phyloP scores from a whole-genome alignment of 2,329 filamentous ascomycete genomes.

The Parasarocladium wereldwijsianum region DNA sequence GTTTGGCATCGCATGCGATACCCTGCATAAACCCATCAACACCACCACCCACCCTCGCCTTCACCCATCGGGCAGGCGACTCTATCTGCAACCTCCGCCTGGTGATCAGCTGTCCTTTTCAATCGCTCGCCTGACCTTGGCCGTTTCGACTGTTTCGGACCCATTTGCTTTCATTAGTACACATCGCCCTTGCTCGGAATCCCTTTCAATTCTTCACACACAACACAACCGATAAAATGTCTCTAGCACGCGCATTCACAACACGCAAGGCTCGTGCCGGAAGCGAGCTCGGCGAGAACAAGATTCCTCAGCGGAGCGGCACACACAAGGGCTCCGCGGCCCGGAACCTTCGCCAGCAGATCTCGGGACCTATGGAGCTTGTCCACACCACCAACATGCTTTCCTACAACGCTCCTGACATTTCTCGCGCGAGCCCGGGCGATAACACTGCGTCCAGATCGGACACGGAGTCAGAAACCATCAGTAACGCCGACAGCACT shows the following conservation, averaged over 20 bases:
- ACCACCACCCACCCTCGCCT: constrained; percentile 1
- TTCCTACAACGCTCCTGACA: constrained; percentile 84
- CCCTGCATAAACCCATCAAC: constrained; percentile 1
- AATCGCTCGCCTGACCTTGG: too few relatives aligned
- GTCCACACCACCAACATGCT: constrained; percentile 94
- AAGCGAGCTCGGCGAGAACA: constrained; percentile 28
- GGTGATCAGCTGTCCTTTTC: too few relatives aligned
- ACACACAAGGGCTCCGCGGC: constrained; percentile 29
- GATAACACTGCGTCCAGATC: constrained; percentile 36
- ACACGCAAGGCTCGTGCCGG: constrained; percentile 47
- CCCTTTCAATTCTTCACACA: constrained; percentile 4
- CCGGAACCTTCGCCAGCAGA: constrained; percentile 47
- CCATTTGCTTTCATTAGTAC: constrained; percentile 4
- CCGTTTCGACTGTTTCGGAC: constrained; percentile 1
- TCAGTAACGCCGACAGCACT: constrained; percentile 37
- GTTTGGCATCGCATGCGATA: constrained; percentile 7
- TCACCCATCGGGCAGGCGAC: constrained; percentile 1
- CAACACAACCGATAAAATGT: constrained; percentile 19
- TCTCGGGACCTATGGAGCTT: constrained; percentile 76
- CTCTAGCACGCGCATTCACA: constrained; percentile 57
- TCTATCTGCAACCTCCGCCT: constrained; percentile 6
- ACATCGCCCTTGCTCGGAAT: constrained; percentile 3
- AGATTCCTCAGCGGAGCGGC: constrained; percentile 32
- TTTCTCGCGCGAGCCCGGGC: constrained; percentile 39
- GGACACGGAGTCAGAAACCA: constrained; percentile 54